phyloP scores from a whole-genome alignment of 1,284 basidiomycete genomes.

The Kwoniella shivajii region DNA sequence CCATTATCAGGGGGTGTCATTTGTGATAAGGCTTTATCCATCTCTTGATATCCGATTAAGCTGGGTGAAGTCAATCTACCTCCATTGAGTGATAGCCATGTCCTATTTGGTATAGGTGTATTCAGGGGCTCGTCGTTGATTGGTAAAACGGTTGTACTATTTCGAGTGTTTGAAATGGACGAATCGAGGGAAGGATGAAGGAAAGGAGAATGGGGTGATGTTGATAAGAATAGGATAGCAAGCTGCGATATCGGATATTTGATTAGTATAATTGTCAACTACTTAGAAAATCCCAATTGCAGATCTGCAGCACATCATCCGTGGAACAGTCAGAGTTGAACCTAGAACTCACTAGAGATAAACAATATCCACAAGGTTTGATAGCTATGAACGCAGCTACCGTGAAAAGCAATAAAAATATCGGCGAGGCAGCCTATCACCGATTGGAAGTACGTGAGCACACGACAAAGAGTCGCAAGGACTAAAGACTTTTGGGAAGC shows the following conservation, averaged over 20 bases:
- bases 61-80: constrained; percentile 40
- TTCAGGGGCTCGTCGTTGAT: constrained; percentile 12
- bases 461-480: no score
- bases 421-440: constrained; percentile 35
- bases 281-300: no score
- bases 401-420: constrained; percentile 31
- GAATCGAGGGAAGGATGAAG: constrained; percentile 12
- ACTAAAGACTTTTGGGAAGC: no score
- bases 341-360: constrained; percentile 31
- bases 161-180: neutral
- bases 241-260: constrained; percentile 24
- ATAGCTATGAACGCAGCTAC: constrained; percentile 32
- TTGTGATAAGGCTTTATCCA: constrained; percentile 11
- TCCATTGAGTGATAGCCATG: constrained; percentile 35
- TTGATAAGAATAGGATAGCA: constrained; percentile 41
- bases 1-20: no score
- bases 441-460: no score
- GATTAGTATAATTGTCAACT: no score
- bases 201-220: constrained; percentile 46
- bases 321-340: neutral
- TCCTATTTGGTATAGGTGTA: constrained; percentile 29
- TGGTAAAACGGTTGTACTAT: neutral
- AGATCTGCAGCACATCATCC: no score
- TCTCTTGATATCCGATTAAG: constrained; percentile 34
- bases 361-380: constrained; percentile 42